Base-by-base conservation (phyloP, 2,329 filamentous ascomycete species). In the Aspergillus fijiensis region DNA sequence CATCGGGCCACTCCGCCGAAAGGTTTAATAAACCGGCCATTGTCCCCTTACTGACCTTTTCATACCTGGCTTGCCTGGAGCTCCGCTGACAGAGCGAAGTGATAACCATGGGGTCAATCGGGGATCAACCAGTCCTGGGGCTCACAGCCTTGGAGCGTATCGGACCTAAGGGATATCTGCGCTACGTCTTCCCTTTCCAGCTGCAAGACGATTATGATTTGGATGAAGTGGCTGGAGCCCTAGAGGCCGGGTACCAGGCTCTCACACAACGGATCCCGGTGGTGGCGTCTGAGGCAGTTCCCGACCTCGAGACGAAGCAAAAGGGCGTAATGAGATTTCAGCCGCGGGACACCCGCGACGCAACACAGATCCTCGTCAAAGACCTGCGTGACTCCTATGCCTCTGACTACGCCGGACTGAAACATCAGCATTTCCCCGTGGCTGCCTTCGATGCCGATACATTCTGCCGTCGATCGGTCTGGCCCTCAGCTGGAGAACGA, bases 401-500 rank as follows among this genome's bases (percentile, higher is more conserved):
- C 7, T 73, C 77, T 0, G 76, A 74, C 0, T 76, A 81, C 67
- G 66, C 75, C 1, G 67, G 67, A 0, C 64, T 84, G 25, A 67
- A 71, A 42, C 55, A 66, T 2, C 74, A 74, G 1, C 64, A 67
- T 0, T 84, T 79, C 39, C 82, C 84, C 0, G 76, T 83, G 54
- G 64, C 66, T 21, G 78, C 82, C 73, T 74, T 85, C 6, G 77
- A 82, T 54, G 82, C 82, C 61, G 66, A 70, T n/a, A 51, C 74
- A 7, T 66, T 84, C 12, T 72, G 70, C 49, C 67, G 59, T 9
- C 57, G 60, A 5, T 55, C 60, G 16, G 59, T 67, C 5, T 69
- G 65, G 65, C 63, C 65, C 53, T 74, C 74, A 1, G 75, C 80
- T 0, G 71, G 73, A 5, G 76, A 73, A 5, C 79, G 77, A 0